A percentile compares a stretch with the other conserved stretches of the same genome.
These are phyloP conservation scores for Sporothrix dimorphospora DNA, from an alignment of 2,329 filamentous ascomycete species.

Conservation along the genomic window DNA sequence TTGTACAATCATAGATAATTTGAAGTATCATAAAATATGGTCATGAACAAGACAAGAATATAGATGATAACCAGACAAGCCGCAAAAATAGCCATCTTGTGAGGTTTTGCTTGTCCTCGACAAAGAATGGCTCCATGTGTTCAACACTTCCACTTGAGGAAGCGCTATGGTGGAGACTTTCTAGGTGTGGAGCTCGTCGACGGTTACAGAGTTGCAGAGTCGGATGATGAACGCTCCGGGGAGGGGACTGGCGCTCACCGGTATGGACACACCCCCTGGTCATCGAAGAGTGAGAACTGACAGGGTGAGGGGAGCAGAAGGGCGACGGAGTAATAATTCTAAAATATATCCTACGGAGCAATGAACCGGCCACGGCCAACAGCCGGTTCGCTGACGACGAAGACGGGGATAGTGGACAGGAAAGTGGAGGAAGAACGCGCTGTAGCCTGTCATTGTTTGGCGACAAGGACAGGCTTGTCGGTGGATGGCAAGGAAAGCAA, in stretches of 20 bases:
- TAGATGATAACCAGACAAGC: too few relatives aligned
- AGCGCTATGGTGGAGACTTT: too few relatives aligned
- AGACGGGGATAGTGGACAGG: neutral
- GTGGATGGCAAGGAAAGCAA: neutral
- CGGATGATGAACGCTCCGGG: slow-evolving; percentile 15
- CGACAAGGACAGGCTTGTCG: neutral
- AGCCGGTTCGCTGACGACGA: slow-evolving; percentile 6
- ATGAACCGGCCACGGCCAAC: slow-evolving; percentile 6
- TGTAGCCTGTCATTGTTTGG: neutral
- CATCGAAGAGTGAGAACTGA: slow-evolving; percentile 11
- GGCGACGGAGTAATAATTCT: slow-evolving; percentile 4
- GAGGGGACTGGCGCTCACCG: slow-evolving; percentile 15
- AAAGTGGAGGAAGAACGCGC: neutral
- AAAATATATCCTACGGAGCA: slow-evolving; percentile 24
- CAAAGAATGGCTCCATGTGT: neutral
- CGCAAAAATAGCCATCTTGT: too few relatives aligned
- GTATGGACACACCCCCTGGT: slow-evolving; percentile 20
- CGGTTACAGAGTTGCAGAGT: slow-evolving; percentile 3
- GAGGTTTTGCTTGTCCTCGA: neutral
- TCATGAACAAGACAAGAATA: neutral
- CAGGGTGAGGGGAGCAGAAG: neutral
- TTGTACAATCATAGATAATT: neutral
- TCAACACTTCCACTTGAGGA: neutral
- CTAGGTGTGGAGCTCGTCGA: neutral
- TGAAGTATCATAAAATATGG: too few relatives aligned